Evolutionary conservation across 495 filamentous ascomycete genomes (phyloP), one percentile per base, ranked within the genome.

Genomic region (Clohesyomyces aquaticus): DNA sequence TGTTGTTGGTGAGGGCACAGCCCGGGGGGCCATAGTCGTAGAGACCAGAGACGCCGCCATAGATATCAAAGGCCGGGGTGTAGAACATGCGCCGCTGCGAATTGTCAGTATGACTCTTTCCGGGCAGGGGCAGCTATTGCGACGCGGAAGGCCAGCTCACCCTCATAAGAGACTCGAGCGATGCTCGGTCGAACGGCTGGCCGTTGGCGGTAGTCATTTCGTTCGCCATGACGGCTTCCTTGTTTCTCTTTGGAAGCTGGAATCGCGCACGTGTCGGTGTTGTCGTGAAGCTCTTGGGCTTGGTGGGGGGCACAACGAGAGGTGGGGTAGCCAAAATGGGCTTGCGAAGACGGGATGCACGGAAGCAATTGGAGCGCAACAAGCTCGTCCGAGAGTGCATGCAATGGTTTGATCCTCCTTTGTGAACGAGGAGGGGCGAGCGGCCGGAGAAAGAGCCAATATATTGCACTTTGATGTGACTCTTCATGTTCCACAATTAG

Each of bases 61-160:
- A 98, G 66, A 93, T 89, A 73, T 97, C 94, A 75, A 96, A 98
- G 50, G 91, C 85, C 48, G 92, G 95, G 57, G 93, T 96, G 77
- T 91, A 96, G 82, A 98, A 72, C 19, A 71, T 48, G 25, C 68
- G 59, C 16, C 68, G 58, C 55, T 65, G 35, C 25, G 8, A 49
- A 95, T 77, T 93, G 75, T 67, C 29, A 67, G 58, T 51, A 53
- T 62, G 32, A 67, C 35, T 67, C 64, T 25, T 10, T 8, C n/a
- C 23, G 6, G 28, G 32, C 14, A 46, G 22, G 9, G 18, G 50
- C 50, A 54, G 12, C 23, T n/a, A 6, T 22, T 14, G 52, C 12
- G 21, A 32, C 28, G 50, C 3, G 19, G 11, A 16, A 16, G 14
- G 12, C 32, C n/a, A 3, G 27, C 93, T 88, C 57, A 91, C 88